Evolutionary conservation across 2,329 filamentous ascomycete species (phyloP).

Genomic region (Colletotrichum tofieldiae): DNA sequence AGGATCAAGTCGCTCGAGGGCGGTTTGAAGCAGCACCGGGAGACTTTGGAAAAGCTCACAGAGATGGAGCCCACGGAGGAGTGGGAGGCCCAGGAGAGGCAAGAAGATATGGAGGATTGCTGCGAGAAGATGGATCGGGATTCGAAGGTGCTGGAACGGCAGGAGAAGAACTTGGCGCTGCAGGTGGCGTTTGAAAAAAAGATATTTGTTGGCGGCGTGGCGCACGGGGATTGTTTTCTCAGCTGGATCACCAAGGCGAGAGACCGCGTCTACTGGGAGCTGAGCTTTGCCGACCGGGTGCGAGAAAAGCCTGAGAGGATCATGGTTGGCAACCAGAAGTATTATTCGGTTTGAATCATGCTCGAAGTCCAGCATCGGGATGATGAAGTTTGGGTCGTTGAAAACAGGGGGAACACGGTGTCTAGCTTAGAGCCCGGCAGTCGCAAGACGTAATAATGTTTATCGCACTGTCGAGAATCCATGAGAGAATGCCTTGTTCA

Average conservation of each 20-base stretch:
- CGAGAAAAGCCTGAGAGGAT: not conserved
- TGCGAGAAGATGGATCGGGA: constrained; percentile 1
- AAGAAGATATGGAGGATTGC: not conserved
- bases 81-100: not conserved
- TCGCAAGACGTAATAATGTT: not conserved
- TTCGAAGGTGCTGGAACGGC: not conserved
- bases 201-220: not conserved
- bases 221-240: not conserved
- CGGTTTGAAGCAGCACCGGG: not conserved
- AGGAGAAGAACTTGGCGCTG: not conserved
- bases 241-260: constrained; percentile 11
- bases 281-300: constrained; percentile 2
- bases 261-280: constrained; percentile 3
- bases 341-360: not conserved
- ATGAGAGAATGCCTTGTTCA: constrained; percentile 3
- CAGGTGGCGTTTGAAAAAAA: constrained; percentile 7
- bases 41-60: not conserved
- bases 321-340: not conserved
- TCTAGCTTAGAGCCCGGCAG: not conserved
- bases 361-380: not conserved
- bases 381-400: not conserved
- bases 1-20: not conserved
- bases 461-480: not conserved
- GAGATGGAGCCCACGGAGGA: not conserved
- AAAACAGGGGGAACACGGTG: not conserved